These are phyloP conservation scores for Akanthomyces uredinophilus DNA, from an alignment of 2,329 filamentous ascomycete genomes.

Conservation along the genomic window DNA sequence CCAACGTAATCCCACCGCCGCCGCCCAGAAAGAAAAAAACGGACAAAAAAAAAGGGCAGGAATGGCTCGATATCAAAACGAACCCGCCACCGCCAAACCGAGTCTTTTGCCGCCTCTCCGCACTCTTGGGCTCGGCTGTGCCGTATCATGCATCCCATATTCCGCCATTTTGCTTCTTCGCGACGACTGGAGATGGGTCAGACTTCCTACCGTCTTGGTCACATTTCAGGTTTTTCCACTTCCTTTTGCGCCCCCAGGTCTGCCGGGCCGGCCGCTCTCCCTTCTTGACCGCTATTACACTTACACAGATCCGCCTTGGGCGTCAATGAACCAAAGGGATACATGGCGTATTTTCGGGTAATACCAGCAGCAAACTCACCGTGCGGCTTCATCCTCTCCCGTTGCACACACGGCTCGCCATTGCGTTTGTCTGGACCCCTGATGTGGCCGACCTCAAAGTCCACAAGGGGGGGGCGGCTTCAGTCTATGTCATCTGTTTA, in stretches of 20 bases:
- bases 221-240: neutral
- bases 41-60: too few relatives aligned
- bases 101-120: too few relatives aligned
- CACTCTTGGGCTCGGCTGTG: too few relatives aligned
- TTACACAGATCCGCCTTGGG: neutral
- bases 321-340: neutral
- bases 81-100: too few relatives aligned
- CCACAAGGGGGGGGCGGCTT: neutral
- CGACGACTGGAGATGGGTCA: neutral
- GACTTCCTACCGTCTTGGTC: neutral
- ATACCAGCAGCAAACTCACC: neutral
- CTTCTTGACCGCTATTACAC: neutral
- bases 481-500: too few relatives aligned
- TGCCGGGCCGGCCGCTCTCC: too few relatives aligned
- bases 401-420: neutral
- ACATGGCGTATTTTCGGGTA: neutral
- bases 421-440: neutral
- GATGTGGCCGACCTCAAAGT: neutral
- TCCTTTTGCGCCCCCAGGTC: too few relatives aligned
- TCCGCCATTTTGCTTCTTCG: neutral
- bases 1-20: too few relatives aligned
- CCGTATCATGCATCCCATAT: too few relatives aligned
- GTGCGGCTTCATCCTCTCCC: neutral
- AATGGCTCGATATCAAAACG: neutral
- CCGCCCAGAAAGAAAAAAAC: too few relatives aligned